A percentile compares a stretch with the other conserved stretches of the same genome.
These are phyloP conservation scores for Penicillium aurantiogriseum DNA, from an alignment of 2,329 filamentous ascomycete genomes.

Conservation along the genomic window DNA sequence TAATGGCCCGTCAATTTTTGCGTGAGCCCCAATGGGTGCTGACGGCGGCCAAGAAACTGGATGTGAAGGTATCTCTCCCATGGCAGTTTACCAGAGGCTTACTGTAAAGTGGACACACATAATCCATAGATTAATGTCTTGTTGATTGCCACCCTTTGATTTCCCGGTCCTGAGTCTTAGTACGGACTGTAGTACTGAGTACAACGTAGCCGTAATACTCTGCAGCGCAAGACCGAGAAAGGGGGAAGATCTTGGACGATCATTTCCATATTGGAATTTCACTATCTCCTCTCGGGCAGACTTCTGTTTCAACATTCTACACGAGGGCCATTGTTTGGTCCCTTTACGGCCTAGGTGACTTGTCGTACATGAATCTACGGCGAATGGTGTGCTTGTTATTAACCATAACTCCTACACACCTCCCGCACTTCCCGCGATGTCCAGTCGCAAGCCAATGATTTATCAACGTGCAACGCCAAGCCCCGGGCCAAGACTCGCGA, in stretches of 20 bases:
- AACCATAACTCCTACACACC: not conserved
- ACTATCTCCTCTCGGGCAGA: not conserved
- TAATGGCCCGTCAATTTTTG: conserved; percentile 56
- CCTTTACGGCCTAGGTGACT: not conserved
- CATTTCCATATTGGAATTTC: not conserved
- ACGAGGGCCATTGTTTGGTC: not conserved
- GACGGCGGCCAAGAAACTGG: conserved; percentile 50
- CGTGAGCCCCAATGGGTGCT: conserved; percentile 57
- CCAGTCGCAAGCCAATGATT: not conserved
- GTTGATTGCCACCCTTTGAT: not conserved
- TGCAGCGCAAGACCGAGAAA: not conserved
- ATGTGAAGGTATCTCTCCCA: conserved; percentile 50
- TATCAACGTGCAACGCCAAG: conserved; percentile 18
- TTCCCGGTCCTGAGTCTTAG: not conserved
- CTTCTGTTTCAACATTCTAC: not conserved
- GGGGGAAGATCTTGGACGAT: not conserved
- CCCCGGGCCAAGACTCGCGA: conserved; percentile 12
- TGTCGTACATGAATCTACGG: not conserved
- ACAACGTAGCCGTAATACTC: not conserved
- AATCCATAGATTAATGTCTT: not conserved
- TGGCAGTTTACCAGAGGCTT: conserved; percentile 45
- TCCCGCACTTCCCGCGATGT: not conserved
- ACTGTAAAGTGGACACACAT: not conserved
- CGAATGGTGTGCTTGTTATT: not conserved
- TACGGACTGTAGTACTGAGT: not conserved